phyloP scores from a whole-genome alignment of 305 asterid species.

The Rubia occidens region DNA sequence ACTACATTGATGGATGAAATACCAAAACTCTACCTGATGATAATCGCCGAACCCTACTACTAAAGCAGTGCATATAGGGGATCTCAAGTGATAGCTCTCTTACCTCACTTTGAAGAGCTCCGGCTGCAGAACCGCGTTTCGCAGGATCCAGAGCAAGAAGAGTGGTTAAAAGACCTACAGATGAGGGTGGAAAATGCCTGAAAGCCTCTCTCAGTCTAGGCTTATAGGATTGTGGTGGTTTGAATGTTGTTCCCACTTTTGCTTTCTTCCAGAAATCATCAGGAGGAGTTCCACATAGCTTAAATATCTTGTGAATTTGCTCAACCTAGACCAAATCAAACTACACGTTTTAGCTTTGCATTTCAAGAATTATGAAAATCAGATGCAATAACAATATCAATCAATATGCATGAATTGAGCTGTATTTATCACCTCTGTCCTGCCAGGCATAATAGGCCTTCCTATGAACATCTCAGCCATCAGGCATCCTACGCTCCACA shows the following conservation, averaged over 20 bases:
- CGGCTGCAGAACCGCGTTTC: conserved; percentile 47
- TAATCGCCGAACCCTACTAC: too few species aligned
- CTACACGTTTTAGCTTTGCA: not conserved
- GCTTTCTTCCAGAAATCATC: conserved; percentile 49
- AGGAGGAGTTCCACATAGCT: conserved; percentile 70
- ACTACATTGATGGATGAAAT: not conserved
- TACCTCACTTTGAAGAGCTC: conserved; percentile 61
- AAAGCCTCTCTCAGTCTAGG: conserved; percentile 50
- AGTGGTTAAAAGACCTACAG: conserved; percentile 38
- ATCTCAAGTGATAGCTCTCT: not conserved
- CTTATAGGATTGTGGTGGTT: conserved; percentile 61
- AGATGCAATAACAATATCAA: too few species aligned
- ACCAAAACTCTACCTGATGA: too few species aligned
- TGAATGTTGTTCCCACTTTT: conserved; percentile 50
- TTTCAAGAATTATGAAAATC: not conserved
- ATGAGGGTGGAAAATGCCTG: conserved; percentile 47
- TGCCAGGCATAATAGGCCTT: conserved; percentile 23
- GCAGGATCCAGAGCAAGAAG: conserved; percentile 65
- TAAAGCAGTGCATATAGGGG: not conserved
- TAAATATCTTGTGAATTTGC: conserved; percentile 71
- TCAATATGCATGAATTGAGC: not conserved
- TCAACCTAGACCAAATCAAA: conserved; percentile 38
- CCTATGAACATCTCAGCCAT: conserved; percentile 23
- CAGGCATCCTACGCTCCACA: conserved; percentile 35
- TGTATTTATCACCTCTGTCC: conserved; percentile 20